Percentiles rank a stretch among this genome's conserved stretches.
Conservation (phyloP, 768 basidiomycete genomes). For the Lactifluus pinguis region DNA sequence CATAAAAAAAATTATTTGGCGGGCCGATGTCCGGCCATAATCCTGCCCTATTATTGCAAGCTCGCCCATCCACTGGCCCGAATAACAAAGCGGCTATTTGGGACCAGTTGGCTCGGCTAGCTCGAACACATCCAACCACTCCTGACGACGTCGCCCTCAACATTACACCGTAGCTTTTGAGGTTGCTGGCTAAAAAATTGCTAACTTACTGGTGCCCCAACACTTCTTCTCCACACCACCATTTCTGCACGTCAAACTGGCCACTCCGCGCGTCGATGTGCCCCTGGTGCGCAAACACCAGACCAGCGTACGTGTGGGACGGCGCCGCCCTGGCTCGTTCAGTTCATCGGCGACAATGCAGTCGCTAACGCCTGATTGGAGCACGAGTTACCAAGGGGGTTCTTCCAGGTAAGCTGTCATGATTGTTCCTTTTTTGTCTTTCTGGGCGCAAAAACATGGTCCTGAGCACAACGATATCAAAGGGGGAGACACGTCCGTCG, state of each 20-base stretch:
- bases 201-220: conserved; percentile 65
- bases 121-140: neutral
- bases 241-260: conserved; percentile 50
- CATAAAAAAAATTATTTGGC: neutral
- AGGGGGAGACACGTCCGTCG: neutral
- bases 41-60: neutral
- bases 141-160: neutral
- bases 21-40: conserved; percentile 6
- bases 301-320: conserved; percentile 30
- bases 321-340: conserved; percentile 24
- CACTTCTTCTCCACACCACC: conserved; percentile 51
- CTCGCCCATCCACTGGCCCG: neutral
- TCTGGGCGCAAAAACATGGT: neutral
- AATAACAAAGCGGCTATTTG: neutral
- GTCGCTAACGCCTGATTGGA: conserved; percentile 50
- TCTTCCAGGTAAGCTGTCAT: conserved; percentile 54
- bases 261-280: conserved; percentile 43
- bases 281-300: conserved; percentile 29
- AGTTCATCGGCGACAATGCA: conserved; percentile 18
- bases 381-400: conserved; percentile 81
- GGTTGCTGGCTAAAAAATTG: neutral
- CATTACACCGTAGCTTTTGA: neutral
- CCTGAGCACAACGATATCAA: neutral
- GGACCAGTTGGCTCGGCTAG: neutral
- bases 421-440: neutral